Percentiles rank a stretch among this genome's conserved stretches.
Evolutionary conservation across 495 filamentous ascomycete species (phyloP).

Genomic region (Penicillium desertorum): DNA sequence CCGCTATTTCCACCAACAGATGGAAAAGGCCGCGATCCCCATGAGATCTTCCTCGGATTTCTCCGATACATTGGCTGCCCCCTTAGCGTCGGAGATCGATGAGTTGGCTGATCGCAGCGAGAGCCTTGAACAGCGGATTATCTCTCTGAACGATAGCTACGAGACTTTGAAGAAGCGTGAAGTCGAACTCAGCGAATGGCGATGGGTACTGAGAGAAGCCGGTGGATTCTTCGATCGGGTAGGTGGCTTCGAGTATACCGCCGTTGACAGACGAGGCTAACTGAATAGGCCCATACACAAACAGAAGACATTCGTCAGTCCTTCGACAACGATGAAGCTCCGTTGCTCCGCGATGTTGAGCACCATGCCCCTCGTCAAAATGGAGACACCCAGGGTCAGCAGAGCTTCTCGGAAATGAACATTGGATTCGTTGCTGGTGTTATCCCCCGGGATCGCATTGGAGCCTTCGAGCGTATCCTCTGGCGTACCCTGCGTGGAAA

Average conservation of each 20-base stretch:
- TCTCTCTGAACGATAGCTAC: slow-evolving; percentile 92
- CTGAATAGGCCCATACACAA: slow-evolving; percentile 72
- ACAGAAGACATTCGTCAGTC: slow-evolving; percentile 95
- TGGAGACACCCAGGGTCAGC: slow-evolving; percentile 69
- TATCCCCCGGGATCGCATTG: slow-evolving; percentile 88
- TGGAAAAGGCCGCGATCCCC: slow-evolving; percentile 84
- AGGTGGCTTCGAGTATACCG: slow-evolving; percentile 16
- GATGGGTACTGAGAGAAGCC: slow-evolving; percentile 93
- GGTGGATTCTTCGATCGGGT: slow-evolving; percentile 94
- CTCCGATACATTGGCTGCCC: slow-evolving; percentile 76
- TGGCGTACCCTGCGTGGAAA: slow-evolving; percentile 97
- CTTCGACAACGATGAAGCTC: slow-evolving; percentile 81
- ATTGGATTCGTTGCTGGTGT: slow-evolving; percentile 99
- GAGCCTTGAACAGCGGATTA: slow-evolving; percentile 85
- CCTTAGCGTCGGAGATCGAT: slow-evolving; percentile 90
- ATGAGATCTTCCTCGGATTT: slow-evolving; percentile 85
- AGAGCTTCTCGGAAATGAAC: slow-evolving; percentile 92
- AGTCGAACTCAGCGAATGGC: slow-evolving; percentile 95
- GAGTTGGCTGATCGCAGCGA: slow-evolving; percentile 89
- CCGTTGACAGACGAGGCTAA: slow-evolving; percentile 26
- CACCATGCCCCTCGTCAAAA: slow-evolving; percentile 62
- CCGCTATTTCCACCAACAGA: slow-evolving; percentile 90
- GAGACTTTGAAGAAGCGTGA: slow-evolving; percentile 97
- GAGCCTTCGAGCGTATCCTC: slow-evolving; percentile 92
- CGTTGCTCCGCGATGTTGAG: slow-evolving; percentile 81